Evolutionary conservation across 2,329 filamentous ascomycete genomes (phyloP), one percentile per base, ranked within the genome.

Genomic region (Exserohilum rostratum): DNA sequence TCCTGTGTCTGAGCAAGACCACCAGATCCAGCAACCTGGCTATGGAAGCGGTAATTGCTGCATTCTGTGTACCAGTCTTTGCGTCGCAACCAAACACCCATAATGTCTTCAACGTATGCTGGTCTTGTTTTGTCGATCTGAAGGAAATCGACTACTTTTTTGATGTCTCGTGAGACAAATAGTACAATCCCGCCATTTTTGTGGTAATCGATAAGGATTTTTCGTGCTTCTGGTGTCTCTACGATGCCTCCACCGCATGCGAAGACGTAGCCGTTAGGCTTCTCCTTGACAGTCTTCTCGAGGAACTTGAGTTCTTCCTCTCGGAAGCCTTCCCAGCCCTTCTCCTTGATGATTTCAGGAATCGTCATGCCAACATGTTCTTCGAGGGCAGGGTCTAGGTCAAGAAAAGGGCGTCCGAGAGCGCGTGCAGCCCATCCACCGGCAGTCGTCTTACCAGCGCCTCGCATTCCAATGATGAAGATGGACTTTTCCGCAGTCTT

Each of bases 381-480:
- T 76, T 99, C 95, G 13, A 99, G 83, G 70, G 96, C 91, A 2
- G 87, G 86, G 71, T 99, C 95, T 25, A 99, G 83, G 71, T 99
- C 95, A 49, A 96, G 79, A 57, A 96, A 88, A 6, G 89, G 87
- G 70, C 91, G 87, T 45, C 87, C 85, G 1, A 98, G 80, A 25
- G 89, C 84, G 57, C 85, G 85, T 0, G 90, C 87, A 68, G 95
- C 88, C 91, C 93, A 96, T 12, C 85, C 84, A 48, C 95, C 95
- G 31, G 90, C 89, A 0, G 95, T 99, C 0, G 95, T 97, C 79
- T 99, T 99, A 22, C 95, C 95, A 35, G 93, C 95, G 52, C 95
- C 95, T 62, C 95, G 87, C 95, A 99, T 99, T 9, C 95, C 95
- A 63, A 99, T 93, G 57, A 99, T 88, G 77, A 97, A 92, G 46